Conservation (phyloP, 2,329 filamentous ascomycete genomes). For the Phaeosphaeriaceae sp. region DNA sequence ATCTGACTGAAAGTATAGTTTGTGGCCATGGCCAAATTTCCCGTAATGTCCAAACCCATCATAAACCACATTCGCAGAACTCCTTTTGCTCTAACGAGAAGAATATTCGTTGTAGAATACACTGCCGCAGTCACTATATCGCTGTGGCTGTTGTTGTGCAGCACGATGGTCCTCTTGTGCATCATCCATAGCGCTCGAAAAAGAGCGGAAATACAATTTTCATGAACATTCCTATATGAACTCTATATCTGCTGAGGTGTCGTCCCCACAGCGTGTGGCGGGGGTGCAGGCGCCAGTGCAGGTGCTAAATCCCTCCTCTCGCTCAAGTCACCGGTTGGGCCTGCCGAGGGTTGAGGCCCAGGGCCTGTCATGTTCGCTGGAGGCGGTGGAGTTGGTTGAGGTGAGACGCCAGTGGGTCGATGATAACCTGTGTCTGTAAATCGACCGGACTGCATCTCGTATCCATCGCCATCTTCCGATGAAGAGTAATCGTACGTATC, state of each 20-base stretch:
- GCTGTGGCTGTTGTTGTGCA: too few relatives aligned
- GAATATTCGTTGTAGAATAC: background rate
- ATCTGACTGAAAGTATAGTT: conserved; percentile 2
- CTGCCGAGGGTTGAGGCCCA: conserved; percentile 14
- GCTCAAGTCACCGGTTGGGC: conserved; percentile 37
- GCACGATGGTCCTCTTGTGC: too few relatives aligned
- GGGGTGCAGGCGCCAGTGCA: conserved; percentile 27
- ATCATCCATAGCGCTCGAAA: background rate
- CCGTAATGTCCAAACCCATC: too few relatives aligned
- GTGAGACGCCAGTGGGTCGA: conserved; percentile 35
- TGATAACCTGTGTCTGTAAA: conserved; percentile 47
- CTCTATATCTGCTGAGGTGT: conserved; percentile 35
- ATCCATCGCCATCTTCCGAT: conserved; percentile 47
- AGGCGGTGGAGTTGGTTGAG: conserved; percentile 42
- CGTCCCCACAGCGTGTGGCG: conserved; percentile 39
- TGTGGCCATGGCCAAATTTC: too few relatives aligned
- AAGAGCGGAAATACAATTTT: background rate
- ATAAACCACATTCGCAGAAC: background rate
- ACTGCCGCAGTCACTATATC: too few relatives aligned
- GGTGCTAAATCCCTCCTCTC: conserved; percentile 35
- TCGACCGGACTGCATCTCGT: conserved; percentile 43
- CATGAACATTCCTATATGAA: background rate
- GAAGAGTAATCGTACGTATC: conserved; percentile 48
- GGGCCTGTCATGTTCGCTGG: conserved; percentile 19
- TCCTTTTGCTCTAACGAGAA: conserved; percentile 1